Base-by-base conservation (phyloP, 2,329 filamentous ascomycete species). In the Aspergillus floridensis region DNA sequence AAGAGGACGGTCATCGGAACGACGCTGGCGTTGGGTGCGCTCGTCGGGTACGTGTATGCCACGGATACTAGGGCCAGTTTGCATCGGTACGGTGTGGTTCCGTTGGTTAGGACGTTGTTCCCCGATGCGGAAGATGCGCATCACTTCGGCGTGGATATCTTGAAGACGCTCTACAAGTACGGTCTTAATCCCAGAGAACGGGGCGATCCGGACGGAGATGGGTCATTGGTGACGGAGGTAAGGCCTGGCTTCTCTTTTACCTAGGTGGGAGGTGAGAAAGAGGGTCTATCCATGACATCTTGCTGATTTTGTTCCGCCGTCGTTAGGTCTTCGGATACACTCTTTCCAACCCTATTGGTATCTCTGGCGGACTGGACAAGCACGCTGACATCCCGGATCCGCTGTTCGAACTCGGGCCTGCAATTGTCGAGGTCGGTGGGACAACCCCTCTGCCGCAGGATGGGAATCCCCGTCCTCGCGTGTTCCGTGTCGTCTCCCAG, bases 341-440 rank as follows among this genome's bases (percentile, higher is more conserved):
- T 4, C 78, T 99, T 50, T 81, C 85, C 68, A 98, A 97, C 76
- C 95, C 95, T 1, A 87, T 99, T 68, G 95, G 90, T 58, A 96
- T 96, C 63, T 96, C 92, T n/a, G 95, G 92, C 5, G 95, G 95
- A 10, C 86, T 99, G 48, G 95, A 98, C 80, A 98, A 99, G 81
- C 86, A 96, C 71, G 95, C 88, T 56, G 91, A 96, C 63, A 88
- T 98, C 56, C 90, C 93, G 1, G 90, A 93, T 68, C 84, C 88
- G 14, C 82, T 99, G 38, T 90, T 98, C 72, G 91, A 88, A 7
- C 80, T 97, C 3, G 95, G 95, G 32, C 88, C 93, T 24, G 88
- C 87, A 3, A 83, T 98, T 41, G 91, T 99, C 31, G 95, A 99
- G 73, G 89, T 99, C 2, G 95, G 95, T 62, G 95, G 93, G 50